Conservation (phyloP, 2,329 filamentous ascomycete species). For the Cordyceps pruinosa region DNA sequence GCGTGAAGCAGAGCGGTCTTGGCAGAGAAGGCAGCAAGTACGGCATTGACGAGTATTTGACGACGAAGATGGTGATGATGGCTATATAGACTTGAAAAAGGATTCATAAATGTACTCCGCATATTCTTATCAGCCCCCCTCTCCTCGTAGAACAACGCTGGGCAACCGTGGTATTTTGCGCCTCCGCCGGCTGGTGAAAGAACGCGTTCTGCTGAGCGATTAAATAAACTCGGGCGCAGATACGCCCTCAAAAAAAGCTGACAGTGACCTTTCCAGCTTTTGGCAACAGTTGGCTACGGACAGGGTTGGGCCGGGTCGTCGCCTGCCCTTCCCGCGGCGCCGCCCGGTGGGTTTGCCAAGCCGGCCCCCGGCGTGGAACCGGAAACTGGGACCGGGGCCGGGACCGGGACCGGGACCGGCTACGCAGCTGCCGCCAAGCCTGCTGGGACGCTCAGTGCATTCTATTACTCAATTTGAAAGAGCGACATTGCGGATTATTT, state of each 20-base stretch:
- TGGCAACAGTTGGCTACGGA: not conserved
- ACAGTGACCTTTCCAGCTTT: no score
- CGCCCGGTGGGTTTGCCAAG: constrained; percentile 2
- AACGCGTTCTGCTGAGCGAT: no score
- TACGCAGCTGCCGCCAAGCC: not conserved
- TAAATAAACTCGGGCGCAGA: no score
- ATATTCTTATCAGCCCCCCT: no score
- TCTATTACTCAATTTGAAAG: not conserved
- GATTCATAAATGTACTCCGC: no score
- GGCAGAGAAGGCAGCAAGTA: constrained; percentile 73
- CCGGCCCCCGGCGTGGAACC: not conserved
- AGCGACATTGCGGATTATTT: not conserved
- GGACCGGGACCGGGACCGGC: constrained; percentile 9
- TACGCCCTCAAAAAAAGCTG: no score
- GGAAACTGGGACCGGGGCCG: constrained; percentile 4
- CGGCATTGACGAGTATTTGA: constrained; percentile 68
- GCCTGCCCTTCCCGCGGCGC: not conserved
- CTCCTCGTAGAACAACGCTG: no score
- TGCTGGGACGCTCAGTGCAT: not conserved
- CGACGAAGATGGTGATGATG: constrained; percentile 52
- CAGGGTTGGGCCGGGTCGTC: not conserved
- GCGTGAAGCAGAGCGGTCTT: constrained; percentile 76
- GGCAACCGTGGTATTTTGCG: no score
- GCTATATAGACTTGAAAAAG: no score
- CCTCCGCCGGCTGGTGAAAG: no score